Base-by-base conservation (phyloP, 2,329 filamentous ascomycete genomes). In the Corynespora cassiicola region DNA sequence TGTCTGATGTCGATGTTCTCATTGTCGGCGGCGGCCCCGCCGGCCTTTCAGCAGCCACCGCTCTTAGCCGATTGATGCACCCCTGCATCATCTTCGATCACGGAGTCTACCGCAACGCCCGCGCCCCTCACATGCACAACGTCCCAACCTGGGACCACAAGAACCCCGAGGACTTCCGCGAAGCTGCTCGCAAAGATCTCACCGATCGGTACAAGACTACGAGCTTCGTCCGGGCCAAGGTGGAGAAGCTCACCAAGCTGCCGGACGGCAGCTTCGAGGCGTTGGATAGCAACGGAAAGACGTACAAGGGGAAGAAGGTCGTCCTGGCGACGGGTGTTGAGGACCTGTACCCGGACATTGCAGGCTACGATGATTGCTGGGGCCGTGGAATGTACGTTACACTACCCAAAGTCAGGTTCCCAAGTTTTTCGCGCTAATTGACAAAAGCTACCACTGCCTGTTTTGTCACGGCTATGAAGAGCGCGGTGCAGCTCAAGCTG, bases 311-410 rank as follows among this genome's bases (percentile, higher is more conserved):
- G 1, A 69, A 68, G 35, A 82, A 78, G 42, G 39, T 85, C 1
- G 71, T 79, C 1, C 56, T 85, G 2, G 79, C 76, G 0, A 77
- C 61, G 1, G 81, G 81, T 0, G 64, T 78, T 1, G 56, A 54
- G 20, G 80, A 84, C 47, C 46, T 76, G 0, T 53, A 74, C 24
- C 75, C 75, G 0, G 65, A 74, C 14, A 75, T 81, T 29, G 19
- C 36, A 2, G 80, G 81, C 0, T 83, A 79, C 42, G 66, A 47
- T 0, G 74, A 80, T 19, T 75, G 72, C 39, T 84, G 77, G 77
- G 74, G 62, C 3, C 63, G 54, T 15, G 69, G 71, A 17, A 76
- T 79, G 76, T 80, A 49, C 45, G 58, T 52, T 14, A 33, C n/a
- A n/a, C n/a, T n/a, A n/a, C n/a, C n/a, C n/a, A n/a, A n/a, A n/a